Percentiles rank a stretch among this genome's conserved stretches.
phyloP scores from a whole-genome alignment of 2,329 filamentous ascomycete genomes.

The Penicillium palitans region DNA sequence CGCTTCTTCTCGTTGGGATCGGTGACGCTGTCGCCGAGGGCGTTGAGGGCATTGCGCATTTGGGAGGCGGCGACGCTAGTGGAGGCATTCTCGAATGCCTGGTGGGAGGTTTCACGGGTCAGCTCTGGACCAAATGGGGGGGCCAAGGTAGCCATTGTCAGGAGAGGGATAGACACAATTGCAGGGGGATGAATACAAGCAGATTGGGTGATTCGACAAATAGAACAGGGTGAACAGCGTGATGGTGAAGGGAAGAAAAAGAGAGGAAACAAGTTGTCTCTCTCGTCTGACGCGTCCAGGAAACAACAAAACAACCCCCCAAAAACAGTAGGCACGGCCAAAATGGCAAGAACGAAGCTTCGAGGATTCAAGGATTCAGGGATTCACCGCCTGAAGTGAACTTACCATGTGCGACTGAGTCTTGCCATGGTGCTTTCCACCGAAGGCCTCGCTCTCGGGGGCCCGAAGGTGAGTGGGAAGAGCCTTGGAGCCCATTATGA shows the following conservation, averaged over 20 bases:
- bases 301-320: not conserved
- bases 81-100: conserved; percentile 99
- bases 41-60: conserved; percentile 97
- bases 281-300: not conserved
- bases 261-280: not conserved
- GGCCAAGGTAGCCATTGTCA: conserved; percentile 4
- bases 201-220: not conserved
- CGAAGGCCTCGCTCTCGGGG: conserved; percentile 47
- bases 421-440: conserved; percentile 55
- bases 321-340: not conserved
- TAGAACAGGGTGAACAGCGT: not conserved
- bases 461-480: conserved; percentile 76
- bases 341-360: not conserved
- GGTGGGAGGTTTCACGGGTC: conserved; percentile 18
- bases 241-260: not conserved
- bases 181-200: not conserved
- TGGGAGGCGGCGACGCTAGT: conserved; percentile 97
- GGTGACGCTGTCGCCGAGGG: conserved; percentile 83
- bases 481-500: conserved; percentile 71
- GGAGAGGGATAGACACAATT: not conserved
- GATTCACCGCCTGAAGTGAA: conserved; percentile 18
- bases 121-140: conserved; percentile 5
- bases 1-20: conserved; percentile 73
- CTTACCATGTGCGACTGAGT: conserved; percentile 59
- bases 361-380: no score